phyloP scores from a whole-genome alignment of 2,329 filamentous ascomycete species.

The Trichoderma sp. region DNA sequence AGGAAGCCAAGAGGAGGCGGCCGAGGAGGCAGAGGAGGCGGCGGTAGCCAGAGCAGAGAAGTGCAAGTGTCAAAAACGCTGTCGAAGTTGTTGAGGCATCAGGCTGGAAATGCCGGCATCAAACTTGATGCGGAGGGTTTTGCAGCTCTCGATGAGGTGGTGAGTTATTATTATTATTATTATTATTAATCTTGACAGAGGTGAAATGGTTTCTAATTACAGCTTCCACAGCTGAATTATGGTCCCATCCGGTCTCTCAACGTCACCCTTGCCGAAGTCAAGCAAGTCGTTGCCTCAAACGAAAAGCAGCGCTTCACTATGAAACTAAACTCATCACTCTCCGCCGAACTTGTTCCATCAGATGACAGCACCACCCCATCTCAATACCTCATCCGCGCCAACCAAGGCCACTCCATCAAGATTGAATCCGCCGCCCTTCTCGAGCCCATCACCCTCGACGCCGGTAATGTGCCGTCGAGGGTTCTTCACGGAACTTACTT shows the following conservation, averaged over 20 bases:
- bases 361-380: slow-evolving; percentile 47
- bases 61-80: slow-evolving; percentile 53
- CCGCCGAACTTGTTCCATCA: slow-evolving; percentile 27
- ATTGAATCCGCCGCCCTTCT: slow-evolving; percentile 70
- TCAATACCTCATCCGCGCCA: slow-evolving; percentile 86
- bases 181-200: neutral
- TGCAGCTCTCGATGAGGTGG: slow-evolving; percentile 57
- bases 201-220: neutral
- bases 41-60: slow-evolving; percentile 40
- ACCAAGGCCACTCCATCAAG: slow-evolving; percentile 88
- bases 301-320: slow-evolving; percentile 91
- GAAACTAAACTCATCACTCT: slow-evolving; percentile 62
- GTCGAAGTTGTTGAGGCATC: slow-evolving; percentile 54
- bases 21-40: slow-evolving; percentile 33
- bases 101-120: slow-evolving; percentile 56
- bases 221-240: slow-evolving; percentile 49
- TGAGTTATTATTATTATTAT: slow-evolving; percentile 41
- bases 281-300: slow-evolving; percentile 66
- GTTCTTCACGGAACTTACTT: slow-evolving; percentile 91
- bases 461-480: slow-evolving; percentile 57
- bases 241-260: slow-evolving; percentile 64
- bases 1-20: slow-evolving; percentile 30
- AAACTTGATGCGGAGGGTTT: slow-evolving; percentile 58
- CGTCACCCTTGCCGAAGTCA: slow-evolving; percentile 73
- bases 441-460: slow-evolving; percentile 55